Conservation (phyloP, 345 rosid genomes). For the Dimocarpus longan region DNA sequence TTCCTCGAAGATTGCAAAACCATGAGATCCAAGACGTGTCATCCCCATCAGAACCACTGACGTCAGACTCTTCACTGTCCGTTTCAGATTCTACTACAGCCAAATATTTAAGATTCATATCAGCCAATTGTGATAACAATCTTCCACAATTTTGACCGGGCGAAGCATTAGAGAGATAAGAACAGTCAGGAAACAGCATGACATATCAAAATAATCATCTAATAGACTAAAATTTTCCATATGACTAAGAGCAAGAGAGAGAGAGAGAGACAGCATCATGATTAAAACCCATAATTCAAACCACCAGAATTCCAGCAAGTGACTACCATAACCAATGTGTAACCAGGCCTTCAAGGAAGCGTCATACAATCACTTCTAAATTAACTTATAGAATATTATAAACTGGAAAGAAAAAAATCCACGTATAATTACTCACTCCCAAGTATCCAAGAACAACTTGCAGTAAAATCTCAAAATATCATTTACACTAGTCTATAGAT, state of each 20-base stretch:
- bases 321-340: neutral
- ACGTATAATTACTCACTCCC: neutral
- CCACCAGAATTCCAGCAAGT: neutral
- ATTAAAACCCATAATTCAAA: neutral
- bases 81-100: conserved; percentile 82
- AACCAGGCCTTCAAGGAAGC: neutral
- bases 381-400: neutral
- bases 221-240: too few species aligned
- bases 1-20: conserved; percentile 94
- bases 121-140: conserved; percentile 1
- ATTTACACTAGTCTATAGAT: neutral
- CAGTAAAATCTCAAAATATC: neutral
- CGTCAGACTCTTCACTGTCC: conserved; percentile 92
- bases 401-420: neutral
- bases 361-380: neutral
- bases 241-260: neutral
- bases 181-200: neutral
- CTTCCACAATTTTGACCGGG: neutral
- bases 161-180: neutral
- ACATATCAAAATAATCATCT: neutral
- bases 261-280: neutral
- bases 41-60: conserved; percentile 98
- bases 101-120: conserved; percentile 6
- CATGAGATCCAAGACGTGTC: conserved; percentile 96
- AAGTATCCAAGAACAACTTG: neutral